Evolutionary conservation across 73 alveolate species (phyloP).

Genomic region (Paramecium tetraurelia): DNA sequence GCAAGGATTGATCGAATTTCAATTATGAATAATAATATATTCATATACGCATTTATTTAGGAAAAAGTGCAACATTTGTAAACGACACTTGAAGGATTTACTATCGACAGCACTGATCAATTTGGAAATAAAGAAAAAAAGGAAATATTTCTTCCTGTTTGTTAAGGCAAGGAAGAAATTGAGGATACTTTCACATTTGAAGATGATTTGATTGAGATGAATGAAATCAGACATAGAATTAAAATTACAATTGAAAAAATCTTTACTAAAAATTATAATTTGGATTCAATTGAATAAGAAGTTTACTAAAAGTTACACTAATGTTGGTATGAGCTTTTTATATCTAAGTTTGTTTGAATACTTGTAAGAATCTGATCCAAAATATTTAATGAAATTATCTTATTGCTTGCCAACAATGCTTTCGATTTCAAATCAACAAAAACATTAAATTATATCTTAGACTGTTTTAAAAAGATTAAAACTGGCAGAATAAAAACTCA

Average conservation of each 20-base stretch:
- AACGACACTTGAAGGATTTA: background rate
- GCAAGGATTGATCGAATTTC: background rate
- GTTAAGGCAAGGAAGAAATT: background rate
- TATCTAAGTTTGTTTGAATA: background rate
- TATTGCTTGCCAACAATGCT: background rate
- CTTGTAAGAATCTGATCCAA: background rate
- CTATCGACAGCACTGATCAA: background rate
- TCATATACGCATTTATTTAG: background rate
- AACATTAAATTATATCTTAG: background rate
- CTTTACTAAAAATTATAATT: background rate
- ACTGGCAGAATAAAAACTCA: background rate
- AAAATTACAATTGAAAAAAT: background rate
- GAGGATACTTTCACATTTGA: background rate
- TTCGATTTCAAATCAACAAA: background rate
- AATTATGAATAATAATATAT: background rate
- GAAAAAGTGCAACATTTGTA: background rate
- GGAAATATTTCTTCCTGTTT: background rate
- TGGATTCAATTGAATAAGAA: background rate
- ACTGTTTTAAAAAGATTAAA: background rate
- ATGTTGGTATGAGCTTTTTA: background rate
- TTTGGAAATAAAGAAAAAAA: conserved; percentile 31
- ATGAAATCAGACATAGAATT: background rate
- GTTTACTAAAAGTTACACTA: conserved; percentile 12
- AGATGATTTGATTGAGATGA: background rate
- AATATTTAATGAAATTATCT: background rate